Percentiles rank a stretch among this genome's conserved stretches.
phyloP scores from a whole-genome alignment of 73 alveolate genomes.

The Paramecium primaurelia region DNA sequence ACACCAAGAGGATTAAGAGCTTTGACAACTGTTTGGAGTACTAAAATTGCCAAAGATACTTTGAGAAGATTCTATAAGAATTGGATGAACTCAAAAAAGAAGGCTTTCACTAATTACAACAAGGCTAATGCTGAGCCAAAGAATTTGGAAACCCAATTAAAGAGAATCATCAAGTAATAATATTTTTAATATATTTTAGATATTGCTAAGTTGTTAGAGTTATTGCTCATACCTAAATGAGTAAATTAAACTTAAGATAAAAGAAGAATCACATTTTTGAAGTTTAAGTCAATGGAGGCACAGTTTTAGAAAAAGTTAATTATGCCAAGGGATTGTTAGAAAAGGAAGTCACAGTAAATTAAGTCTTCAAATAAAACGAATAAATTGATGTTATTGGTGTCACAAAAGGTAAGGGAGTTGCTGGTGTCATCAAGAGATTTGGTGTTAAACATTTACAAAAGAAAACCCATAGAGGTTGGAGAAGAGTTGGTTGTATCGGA shows the following conservation, averaged over 20 bases:
- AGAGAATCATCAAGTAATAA: slow-evolving; percentile 73
- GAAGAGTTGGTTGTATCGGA: slow-evolving; percentile 99
- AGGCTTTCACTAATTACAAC: slow-evolving; percentile 99
- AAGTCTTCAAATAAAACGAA: slow-evolving; percentile 96
- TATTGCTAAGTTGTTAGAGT: slow-evolving; percentile 99
- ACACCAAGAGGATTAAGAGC: slow-evolving; percentile 99
- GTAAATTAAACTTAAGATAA: slow-evolving; percentile 90
- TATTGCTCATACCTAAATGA: slow-evolving; percentile 97
- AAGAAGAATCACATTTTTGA: slow-evolving; percentile 99
- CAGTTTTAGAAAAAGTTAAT: slow-evolving; percentile 83
- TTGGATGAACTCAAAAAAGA: slow-evolving; percentile 95
- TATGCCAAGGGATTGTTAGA: slow-evolving; percentile 95
- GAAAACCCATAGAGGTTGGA: slow-evolving; percentile 99
- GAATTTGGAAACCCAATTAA: slow-evolving; percentile 84
- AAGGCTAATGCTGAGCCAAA: slow-evolving; percentile 82
- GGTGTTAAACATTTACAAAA: slow-evolving; percentile 98
- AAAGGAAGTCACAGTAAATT: slow-evolving; percentile 94
- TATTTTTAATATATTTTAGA: slow-evolving; percentile 46
- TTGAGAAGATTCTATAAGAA: slow-evolving; percentile 99
- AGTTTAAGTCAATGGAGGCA: slow-evolving; percentile 99
- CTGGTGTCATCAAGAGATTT: slow-evolving; percentile 99
- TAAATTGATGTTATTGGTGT: slow-evolving; percentile 97
- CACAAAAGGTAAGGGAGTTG: slow-evolving; percentile 99
- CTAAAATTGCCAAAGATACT: slow-evolving; percentile 96
- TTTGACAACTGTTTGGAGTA: slow-evolving; percentile 98